Conservation (phyloP, 2,329 filamentous ascomycete genomes). For the Alternaria sp. region DNA sequence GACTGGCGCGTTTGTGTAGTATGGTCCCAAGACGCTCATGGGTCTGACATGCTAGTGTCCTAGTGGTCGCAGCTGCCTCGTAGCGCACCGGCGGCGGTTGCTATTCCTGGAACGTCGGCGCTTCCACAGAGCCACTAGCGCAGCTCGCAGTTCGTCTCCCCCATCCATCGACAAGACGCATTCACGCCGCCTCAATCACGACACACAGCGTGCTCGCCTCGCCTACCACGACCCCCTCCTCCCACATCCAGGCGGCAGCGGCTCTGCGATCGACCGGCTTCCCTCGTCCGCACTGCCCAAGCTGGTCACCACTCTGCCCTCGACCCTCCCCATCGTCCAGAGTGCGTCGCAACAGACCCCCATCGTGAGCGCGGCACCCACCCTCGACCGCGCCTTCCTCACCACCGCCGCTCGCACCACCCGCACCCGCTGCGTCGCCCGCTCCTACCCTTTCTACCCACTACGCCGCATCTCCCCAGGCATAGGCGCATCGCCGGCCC, state of each 20-base stretch:
- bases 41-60: constrained; percentile 11
- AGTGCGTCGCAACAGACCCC: constrained; percentile 18
- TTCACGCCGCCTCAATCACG: constrained; percentile 24
- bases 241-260: constrained; percentile 26
- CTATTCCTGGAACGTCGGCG: constrained; percentile 19
- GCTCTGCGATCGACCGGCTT: constrained; percentile 35
- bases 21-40: neutral
- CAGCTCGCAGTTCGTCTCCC: constrained; percentile 22
- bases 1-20: constrained; percentile 2
- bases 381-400: constrained; percentile 5
- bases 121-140: constrained; percentile 16
- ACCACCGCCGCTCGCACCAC: neutral
- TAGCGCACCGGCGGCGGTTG: constrained; percentile 18
- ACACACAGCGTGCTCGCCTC: constrained; percentile 14
- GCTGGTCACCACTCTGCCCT: constrained; percentile 23
- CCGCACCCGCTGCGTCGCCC: constrained; percentile 9
- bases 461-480: constrained; percentile 30
- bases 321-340: neutral
- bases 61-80: constrained; percentile 22
- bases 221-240: constrained; percentile 20
- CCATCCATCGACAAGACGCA: constrained; percentile 34
- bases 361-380: constrained; percentile 4
- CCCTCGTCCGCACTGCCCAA: constrained; percentile 21
- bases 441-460: constrained; percentile 24
- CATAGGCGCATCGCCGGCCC: constrained; percentile 42